Evolutionary conservation across 352 stramenopile species (phyloP), one percentile per base, ranked within the genome.

Genomic region (Globisporangium nodosum): DNA sequence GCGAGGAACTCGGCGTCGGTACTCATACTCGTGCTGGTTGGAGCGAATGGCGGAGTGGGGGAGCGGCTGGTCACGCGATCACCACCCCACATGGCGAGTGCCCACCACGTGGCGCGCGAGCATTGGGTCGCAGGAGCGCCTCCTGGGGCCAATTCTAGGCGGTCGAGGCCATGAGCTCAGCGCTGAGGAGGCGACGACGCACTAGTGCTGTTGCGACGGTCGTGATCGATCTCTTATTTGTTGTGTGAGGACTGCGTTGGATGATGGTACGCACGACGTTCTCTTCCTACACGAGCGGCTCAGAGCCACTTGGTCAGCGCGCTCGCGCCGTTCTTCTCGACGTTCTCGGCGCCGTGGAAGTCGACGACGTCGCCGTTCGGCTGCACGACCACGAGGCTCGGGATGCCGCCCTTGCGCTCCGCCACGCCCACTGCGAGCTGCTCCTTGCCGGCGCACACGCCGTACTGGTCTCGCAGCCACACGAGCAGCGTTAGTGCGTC

Each of bases 371-470:
- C 66, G 57, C 85, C 85, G 40, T 85, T 71, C 1, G 64, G 47
- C 16, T 74, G 58, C 31, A 94, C 76, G n/a, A 93, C 60, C 45
- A 92, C 71, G 31, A 94, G 64, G 54, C 76, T 91, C 20, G 85
- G 85, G 53, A 94, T 87, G 35, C 83, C 85, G 31, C 70, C 69
- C 53, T 87, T 75, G 54, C 84, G 83, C 16, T 85, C 72, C 43
- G 71, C 72, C 18, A 88, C 76, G 27, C 72, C 76, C 8, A 94
- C 68, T 2, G 56, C 66, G 3, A 63, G 49, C 64, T 80, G 70
- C 59, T 94, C 85, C 33, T 84, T 87, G 24, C 61, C 65, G 15
- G 85, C 85, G 55, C 83, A 92, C 35, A 92, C 73, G 11, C 75
- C 70, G 62, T 90, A 94, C 75, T 81, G 30, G 15, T 4, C 12